Evolutionary conservation across 345 rosid species (phyloP).

Genomic region (Citrus inodora): DNA sequence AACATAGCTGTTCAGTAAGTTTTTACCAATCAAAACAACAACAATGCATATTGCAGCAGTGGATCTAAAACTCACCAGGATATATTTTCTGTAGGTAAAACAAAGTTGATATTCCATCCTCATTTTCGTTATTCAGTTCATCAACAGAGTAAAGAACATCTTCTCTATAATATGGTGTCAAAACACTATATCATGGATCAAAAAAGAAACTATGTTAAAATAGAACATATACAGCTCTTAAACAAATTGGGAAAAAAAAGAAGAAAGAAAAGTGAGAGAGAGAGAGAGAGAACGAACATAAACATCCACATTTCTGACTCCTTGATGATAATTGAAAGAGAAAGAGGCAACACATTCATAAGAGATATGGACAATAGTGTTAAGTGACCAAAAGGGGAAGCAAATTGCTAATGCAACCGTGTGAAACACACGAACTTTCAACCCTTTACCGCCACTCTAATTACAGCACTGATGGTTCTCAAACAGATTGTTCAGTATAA

Average conservation of each 20-base stretch:
- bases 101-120: conserved; percentile 79
- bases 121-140: conserved; percentile 74
- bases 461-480: not conserved
- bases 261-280: not conserved
- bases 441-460: not conserved
- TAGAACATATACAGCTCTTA: conserved; percentile 2
- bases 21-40: conserved; percentile 2
- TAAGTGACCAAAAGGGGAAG: not conserved
- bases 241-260: not conserved
- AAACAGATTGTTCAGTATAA: not conserved
- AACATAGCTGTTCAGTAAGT: conserved; percentile 15
- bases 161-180: conserved; percentile 90
- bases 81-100: conserved; percentile 89
- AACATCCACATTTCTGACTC: not conserved
- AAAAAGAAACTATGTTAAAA: conserved; percentile 24
- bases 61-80: conserved; percentile 58
- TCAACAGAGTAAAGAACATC: conserved; percentile 83
- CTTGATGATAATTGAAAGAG: too few relatives aligned
- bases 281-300: not conserved
- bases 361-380: not conserved
- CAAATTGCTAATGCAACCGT: not conserved
- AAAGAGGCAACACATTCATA: not conserved
- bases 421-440: not conserved
- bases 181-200: conserved; percentile 53
- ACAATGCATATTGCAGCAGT: conserved; percentile 6